phyloP scores from a whole-genome alignment of 139 green algal species.

The Spirogloea muscicola region DNA sequence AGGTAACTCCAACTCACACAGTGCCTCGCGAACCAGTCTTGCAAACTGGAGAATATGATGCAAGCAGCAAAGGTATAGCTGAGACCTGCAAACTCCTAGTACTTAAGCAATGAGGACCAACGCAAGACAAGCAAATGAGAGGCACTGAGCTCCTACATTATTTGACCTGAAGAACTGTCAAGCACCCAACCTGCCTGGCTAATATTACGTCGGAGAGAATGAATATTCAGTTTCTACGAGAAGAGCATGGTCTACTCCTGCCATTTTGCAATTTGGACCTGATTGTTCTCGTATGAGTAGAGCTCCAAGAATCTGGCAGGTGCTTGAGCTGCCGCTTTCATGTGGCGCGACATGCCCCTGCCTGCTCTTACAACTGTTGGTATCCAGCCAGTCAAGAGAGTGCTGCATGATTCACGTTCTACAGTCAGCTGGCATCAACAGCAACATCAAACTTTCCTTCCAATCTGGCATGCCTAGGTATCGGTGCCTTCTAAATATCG shows the following conservation, averaged over 20 bases:
- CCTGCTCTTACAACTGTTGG: conserved; percentile 43
- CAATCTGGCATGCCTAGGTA: too few relatives aligned
- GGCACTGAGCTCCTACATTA: not conserved
- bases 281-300: conserved; percentile 48
- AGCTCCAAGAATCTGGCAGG: conserved; percentile 24
- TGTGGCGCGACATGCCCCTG: conserved; percentile 41
- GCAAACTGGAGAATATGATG: conserved; percentile 40
- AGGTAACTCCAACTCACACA: conserved; percentile 51
- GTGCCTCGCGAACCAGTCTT: conserved; percentile 43
- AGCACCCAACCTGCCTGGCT: not conserved
- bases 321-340: not conserved
- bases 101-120: not conserved
- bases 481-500: too few relatives aligned
- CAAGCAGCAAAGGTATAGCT: not conserved
- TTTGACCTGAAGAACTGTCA: not conserved
- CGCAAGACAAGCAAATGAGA: not conserved
- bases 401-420: conserved; percentile 39
- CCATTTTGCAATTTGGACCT: conserved; percentile 18
- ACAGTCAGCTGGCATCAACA: too few relatives aligned
- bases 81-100: not conserved
- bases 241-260: not conserved
- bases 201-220: too few relatives aligned
- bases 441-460: too few relatives aligned
- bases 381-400: conserved; percentile 45
- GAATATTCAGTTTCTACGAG: not conserved